Evolutionary conservation across 208 protist genomes (phyloP).

Genomic region (Crithidia fasciculata): DNA sequence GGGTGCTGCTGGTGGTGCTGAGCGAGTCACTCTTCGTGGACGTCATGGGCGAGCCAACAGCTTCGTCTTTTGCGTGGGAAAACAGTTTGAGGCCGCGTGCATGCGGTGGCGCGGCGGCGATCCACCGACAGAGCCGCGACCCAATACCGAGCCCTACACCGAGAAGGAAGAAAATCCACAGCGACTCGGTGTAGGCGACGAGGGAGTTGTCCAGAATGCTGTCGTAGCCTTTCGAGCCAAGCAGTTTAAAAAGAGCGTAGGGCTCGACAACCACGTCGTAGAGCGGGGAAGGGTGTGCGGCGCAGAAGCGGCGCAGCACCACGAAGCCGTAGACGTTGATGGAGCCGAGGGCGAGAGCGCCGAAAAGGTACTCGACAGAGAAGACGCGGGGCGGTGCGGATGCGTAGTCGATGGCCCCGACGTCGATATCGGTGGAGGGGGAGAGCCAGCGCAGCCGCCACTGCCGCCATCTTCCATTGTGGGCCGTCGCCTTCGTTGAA

Average conservation of each 20-base stretch:
- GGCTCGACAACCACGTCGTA: neutral
- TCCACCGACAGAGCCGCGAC: neutral
- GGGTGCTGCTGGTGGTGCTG: no score
- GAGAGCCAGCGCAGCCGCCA: neutral
- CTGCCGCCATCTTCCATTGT: neutral
- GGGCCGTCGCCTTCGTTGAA: no score
- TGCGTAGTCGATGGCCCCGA: neutral
- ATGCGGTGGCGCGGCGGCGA: no score
- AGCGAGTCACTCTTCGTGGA: no score
- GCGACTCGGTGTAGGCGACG: neutral
- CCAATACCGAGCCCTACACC: neutral
- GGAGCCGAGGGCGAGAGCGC: neutral
- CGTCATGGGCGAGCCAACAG: no score
- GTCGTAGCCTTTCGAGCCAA: constrained; percentile 3
- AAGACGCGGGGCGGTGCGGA: neutral
- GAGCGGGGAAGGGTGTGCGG: neutral
- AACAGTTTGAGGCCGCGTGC: no score
- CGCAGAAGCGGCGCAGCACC: neutral
- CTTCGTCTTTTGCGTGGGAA: no score
- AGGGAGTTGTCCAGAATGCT: neutral
- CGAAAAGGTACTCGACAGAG: constrained; percentile 6
- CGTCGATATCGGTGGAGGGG: neutral
- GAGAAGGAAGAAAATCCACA: neutral
- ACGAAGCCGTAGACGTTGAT: constrained; percentile 6
- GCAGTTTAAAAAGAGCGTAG: neutral